A percentile compares a stretch with the other conserved stretches of the same genome.
These are phyloP conservation scores for Ceratocystis alfenasii DNA, from an alignment of 2,329 filamentous ascomycete species.

Conservation along the genomic window DNA sequence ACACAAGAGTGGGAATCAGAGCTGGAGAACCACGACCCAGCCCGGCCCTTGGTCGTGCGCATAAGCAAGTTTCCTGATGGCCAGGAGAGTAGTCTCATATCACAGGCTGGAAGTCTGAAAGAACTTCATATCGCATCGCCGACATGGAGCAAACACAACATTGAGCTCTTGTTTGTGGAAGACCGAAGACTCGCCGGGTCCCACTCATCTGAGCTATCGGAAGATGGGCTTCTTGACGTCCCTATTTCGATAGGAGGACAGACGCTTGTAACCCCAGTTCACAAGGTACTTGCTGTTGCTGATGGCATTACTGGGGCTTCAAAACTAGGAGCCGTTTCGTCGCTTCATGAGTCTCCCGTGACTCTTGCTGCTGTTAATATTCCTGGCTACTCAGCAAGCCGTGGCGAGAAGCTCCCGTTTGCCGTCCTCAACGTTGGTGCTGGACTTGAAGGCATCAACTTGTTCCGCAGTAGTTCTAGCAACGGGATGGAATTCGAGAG, in stretches of 20 bases:
- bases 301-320: conserved; percentile 60
- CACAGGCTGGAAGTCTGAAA: conserved; percentile 25
- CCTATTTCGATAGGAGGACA: conserved; percentile 8
- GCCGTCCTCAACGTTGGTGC: conserved; percentile 50
- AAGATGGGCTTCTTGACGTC: conserved; percentile 57
- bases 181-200: conserved; percentile 32
- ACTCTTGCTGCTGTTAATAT: conserved; percentile 50
- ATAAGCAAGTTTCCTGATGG: conserved; percentile 32
- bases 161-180: conserved; percentile 52
- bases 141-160: conserved; percentile 45
- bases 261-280: conserved; percentile 54
- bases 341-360: conserved; percentile 31
- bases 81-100: conserved; percentile 23
- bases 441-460: conserved; percentile 50
- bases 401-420: conserved; percentile 35
- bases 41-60: conserved; percentile 51
- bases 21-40: conserved; percentile 40
- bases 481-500: conserved; percentile 62
- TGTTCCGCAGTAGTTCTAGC: conserved; percentile 56
- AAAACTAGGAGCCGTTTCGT: conserved; percentile 36
- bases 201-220: conserved; percentile 30
- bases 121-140: conserved; percentile 54
- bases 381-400: conserved; percentile 32
- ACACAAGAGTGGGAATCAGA: conserved; percentile 56
- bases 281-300: conserved; percentile 63